Evolutionary conservation across 1,284 basidiomycete species (phyloP), one percentile per base, ranked within the genome.

Genomic region (Coriolopsis trogii): DNA sequence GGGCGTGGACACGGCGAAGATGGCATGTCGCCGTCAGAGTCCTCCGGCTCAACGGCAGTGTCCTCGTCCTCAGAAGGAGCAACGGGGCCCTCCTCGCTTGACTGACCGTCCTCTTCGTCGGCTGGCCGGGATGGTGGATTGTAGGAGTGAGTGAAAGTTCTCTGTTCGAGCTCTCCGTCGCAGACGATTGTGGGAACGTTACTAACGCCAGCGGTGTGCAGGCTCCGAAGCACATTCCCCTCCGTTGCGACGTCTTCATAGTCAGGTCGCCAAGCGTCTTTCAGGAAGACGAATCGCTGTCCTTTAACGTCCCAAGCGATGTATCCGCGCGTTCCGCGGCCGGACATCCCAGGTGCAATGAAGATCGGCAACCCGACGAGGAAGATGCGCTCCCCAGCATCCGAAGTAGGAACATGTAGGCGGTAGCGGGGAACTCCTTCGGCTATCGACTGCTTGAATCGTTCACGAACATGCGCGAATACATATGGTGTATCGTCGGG

Each of bases 251-350:
- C 28, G n/a, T 38, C 46, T 18, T 34, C 36, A 16, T 48, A 47
- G 37, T 29, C 36, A 12, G 41, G 44, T 12, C 53, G 41, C 56
- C 56, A 58, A 3, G 44, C 43, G 24, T 58, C 56, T 39, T 58
- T 55, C 3, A 58, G 29, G 30, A 38, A 53, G 2, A 53, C 51
- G 16, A 56, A 49, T 13, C 29, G 34, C 10, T 30, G 15, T 1
- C 20, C 28, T 2, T 10, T 21, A 3, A 28, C 15, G 25, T 52
- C 50, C 6, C 40, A 20, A 0, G 55, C 54, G 18, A 56, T 23
- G 23, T 39, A 53, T 1, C 51, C 47, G 5, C 43, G 51, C 3
- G 55, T 53, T 1, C 46, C 50, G 13, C 51, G 55, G 8, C 55
- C 50, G 12, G 45, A 34, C 47, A 46, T 30, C 15, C 28, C 33